Conservation (phyloP, 2,329 filamentous ascomycete species). For the Plectosphaerella sp. region DNA sequence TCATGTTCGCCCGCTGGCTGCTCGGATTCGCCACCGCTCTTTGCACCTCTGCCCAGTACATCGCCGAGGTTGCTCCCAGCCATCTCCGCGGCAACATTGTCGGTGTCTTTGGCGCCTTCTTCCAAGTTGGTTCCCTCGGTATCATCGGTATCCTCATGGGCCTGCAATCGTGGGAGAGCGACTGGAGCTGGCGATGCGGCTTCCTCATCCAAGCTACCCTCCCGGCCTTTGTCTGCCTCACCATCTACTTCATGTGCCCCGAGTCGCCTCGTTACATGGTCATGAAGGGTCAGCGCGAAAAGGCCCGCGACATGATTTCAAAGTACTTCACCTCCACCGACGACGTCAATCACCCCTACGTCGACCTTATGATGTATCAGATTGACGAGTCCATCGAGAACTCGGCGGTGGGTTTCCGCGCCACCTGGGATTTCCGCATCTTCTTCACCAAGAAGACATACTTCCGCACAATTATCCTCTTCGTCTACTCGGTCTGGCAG, state of each 20-base stretch:
- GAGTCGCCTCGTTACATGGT: conserved; percentile 37
- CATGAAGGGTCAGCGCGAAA: conserved; percentile 27
- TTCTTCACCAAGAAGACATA: conserved; percentile 39
- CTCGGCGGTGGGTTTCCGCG: conserved; percentile 26
- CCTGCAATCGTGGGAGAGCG: conserved; percentile 25
- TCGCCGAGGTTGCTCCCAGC: conserved; percentile 20
- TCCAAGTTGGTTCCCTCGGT: conserved; percentile 36
- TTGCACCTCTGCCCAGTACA: conserved; percentile 21
- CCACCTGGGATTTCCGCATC: conserved; percentile 39
- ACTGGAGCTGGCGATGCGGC: conserved; percentile 31
- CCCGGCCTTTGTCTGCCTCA: conserved; percentile 27
- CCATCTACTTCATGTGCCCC: conserved; percentile 27
- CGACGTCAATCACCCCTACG: conserved; percentile 33
- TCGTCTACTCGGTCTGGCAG: conserved; percentile 41
- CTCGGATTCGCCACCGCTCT: conserved; percentile 44
- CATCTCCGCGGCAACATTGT: conserved; percentile 36
- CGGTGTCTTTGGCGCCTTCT: conserved; percentile 41
- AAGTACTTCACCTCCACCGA: conserved; percentile 33
- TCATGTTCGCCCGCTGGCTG: conserved; percentile 48
- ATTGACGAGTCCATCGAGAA: conserved; percentile 39
- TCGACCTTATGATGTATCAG: conserved; percentile 33
- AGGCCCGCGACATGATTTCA: conserved; percentile 27
- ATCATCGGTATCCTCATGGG: conserved; percentile 39
- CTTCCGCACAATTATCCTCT: conserved; percentile 36
- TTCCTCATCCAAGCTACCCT: conserved; percentile 39